Evolutionary conservation across 1,284 basidiomycete species (phyloP).

Genomic region (Abortiporus biennis): DNA sequence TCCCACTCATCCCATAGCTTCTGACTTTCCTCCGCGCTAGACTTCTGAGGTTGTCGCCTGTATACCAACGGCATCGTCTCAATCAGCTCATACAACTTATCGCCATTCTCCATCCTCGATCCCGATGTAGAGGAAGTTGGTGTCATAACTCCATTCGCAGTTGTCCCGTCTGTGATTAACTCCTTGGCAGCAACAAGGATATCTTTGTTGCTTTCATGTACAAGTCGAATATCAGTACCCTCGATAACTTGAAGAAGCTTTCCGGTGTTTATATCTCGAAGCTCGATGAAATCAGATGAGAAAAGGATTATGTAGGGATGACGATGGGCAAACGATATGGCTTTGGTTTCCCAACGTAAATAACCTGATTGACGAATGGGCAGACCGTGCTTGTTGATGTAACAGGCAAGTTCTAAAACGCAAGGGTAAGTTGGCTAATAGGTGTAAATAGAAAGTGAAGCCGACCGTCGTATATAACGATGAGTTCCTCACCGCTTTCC

Average conservation of each 20-base stretch:
- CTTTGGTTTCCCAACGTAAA: slow-evolving; percentile 72
- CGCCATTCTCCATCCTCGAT: slow-evolving; percentile 31
- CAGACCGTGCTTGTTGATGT: slow-evolving; percentile 61
- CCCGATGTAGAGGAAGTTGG: too few relatives aligned
- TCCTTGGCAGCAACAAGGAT: slow-evolving; percentile 59
- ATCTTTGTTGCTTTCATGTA: slow-evolving; percentile 43
- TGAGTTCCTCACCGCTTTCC: slow-evolving; percentile 50
- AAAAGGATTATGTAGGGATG: slow-evolving; percentile 62
- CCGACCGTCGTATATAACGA: too few relatives aligned
- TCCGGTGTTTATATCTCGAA: slow-evolving; percentile 56
- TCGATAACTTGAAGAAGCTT: slow-evolving; percentile 72
- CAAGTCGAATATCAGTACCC: slow-evolving; percentile 56
- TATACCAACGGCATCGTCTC: too few relatives aligned
- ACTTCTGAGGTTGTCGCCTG: too few relatives aligned
- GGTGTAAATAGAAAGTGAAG: too few relatives aligned
- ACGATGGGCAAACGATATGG: slow-evolving; percentile 50
- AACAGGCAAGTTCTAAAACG: slow-evolving; percentile 56
- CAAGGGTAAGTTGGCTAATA: background rate
- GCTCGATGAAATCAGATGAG: slow-evolving; percentile 66
- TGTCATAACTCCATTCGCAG: slow-evolving; percentile 24
- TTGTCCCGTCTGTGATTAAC: slow-evolving; percentile 38
- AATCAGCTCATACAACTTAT: slow-evolving; percentile 61
- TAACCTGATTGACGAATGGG: slow-evolving; percentile 46
- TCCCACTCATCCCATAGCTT: slow-evolving; percentile 70
- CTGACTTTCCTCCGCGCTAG: too few relatives aligned